These are phyloP conservation scores for Penicillium turbatum DNA, from an alignment of 495 filamentous ascomycete genomes.

Conservation along the genomic window DNA sequence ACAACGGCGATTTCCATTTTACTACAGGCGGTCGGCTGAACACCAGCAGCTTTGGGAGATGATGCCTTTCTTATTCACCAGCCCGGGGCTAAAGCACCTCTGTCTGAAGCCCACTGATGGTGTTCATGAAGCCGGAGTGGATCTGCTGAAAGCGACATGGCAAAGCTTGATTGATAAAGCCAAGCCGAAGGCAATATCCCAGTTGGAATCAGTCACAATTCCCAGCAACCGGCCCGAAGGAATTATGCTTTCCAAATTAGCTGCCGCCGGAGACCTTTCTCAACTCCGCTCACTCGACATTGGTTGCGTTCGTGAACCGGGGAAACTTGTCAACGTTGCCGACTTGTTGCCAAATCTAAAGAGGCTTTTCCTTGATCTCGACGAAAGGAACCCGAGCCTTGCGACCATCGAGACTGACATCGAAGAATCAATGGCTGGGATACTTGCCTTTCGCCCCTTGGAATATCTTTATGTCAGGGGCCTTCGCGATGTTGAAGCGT, in stretches of 20 bases:
- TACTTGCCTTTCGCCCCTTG: conserved; percentile 6
- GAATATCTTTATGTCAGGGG: conserved; percentile 3
- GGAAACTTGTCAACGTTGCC: not conserved
- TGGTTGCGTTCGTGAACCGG: not conserved
- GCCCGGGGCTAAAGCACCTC: conserved; percentile 2
- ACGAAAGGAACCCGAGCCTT: not conserved
- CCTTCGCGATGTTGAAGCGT: not conserved
- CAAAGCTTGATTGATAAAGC: not conserved
- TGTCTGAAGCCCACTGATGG: not conserved
- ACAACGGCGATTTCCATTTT: conserved; percentile 4
- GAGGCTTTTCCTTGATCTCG: conserved; percentile 7
- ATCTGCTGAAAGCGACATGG: not conserved
- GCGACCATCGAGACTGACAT: not conserved
- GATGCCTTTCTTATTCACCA: conserved; percentile 1
- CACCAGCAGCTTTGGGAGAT: not conserved
- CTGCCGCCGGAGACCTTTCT: conserved; percentile 1
- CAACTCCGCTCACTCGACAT: not conserved
- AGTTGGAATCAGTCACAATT: not conserved
- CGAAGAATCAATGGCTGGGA: conserved; percentile 5
- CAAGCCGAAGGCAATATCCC: not conserved
- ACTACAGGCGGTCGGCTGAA: not conserved
- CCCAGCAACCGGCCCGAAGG: not conserved
- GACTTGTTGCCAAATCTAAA: conserved; percentile 7
- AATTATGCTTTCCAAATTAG: not conserved
- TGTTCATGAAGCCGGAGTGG: too few relatives aligned